Percentiles rank a stretch among this genome's conserved stretches.
Evolutionary conservation across 768 basidiomycete genomes (phyloP).

Genomic region (Leccinum subgranulosum): DNA sequence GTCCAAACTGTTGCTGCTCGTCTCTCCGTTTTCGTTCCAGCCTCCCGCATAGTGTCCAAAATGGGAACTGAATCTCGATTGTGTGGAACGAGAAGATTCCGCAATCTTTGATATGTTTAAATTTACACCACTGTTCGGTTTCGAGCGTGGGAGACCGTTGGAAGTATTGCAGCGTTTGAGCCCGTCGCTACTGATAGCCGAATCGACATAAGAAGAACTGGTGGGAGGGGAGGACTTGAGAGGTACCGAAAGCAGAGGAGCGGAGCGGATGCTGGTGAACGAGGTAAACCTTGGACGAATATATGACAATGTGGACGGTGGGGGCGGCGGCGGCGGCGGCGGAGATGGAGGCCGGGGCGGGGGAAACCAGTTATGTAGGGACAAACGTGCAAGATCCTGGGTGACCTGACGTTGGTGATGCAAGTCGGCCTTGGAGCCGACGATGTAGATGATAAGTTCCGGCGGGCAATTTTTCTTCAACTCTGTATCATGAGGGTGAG

Average conservation of each 20-base stretch:
- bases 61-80: slow-evolving; percentile 57
- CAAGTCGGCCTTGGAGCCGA: slow-evolving; percentile 90
- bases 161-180: slow-evolving; percentile 53
- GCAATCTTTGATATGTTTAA: slow-evolving; percentile 27
- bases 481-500: slow-evolving; percentile 47
- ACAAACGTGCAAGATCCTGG: slow-evolving; percentile 77
- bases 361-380: slow-evolving; percentile 85
- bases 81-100: slow-evolving; percentile 42
- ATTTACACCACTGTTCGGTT: slow-evolving; percentile 40
- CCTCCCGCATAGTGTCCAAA: slow-evolving; percentile 49
- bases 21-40: slow-evolving; percentile 57
- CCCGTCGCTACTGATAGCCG: slow-evolving; percentile 50
- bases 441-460: slow-evolving; percentile 91
- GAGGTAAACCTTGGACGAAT: slow-evolving; percentile 36
- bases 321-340: slow-evolving; percentile 56
- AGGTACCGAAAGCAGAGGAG: slow-evolving; percentile 46
- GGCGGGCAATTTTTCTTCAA: slow-evolving; percentile 86
- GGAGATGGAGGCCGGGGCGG: slow-evolving; percentile 70
- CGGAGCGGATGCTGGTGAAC: slow-evolving; percentile 57
- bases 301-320: slow-evolving; percentile 37
- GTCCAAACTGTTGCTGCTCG: slow-evolving; percentile 63
- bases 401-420: slow-evolving; percentile 70
- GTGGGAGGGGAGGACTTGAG: slow-evolving; percentile 50
- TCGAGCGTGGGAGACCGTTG: slow-evolving; percentile 46
- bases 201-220: slow-evolving; percentile 61